Percentiles rank a stretch among this genome's conserved stretches.
Evolutionary conservation across 2,329 filamentous ascomycete genomes (phyloP).

Genomic region (Septoria linicola): DNA sequence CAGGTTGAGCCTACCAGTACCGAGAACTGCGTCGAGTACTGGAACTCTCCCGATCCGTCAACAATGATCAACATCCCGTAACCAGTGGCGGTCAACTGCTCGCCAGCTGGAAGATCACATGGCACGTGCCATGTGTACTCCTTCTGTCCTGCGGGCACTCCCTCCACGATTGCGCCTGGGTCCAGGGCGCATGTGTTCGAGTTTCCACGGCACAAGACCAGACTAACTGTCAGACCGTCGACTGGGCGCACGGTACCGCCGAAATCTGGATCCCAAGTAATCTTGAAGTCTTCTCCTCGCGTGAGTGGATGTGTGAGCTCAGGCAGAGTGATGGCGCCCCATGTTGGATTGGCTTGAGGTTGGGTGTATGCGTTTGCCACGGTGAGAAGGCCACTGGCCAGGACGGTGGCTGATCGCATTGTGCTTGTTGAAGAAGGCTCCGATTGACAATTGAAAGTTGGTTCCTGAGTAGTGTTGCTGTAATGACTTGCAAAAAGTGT

Average conservation of each 20-base stretch:
- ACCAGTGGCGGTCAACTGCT: conserved; percentile 10
- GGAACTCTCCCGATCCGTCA: conserved; percentile 19
- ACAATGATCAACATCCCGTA: conserved; percentile 24
- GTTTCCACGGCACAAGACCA: conserved; percentile 20
- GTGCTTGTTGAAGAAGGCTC: neutral
- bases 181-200: conserved; percentile 14
- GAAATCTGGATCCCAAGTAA: conserved; percentile 17
- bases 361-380: conserved; percentile 15
- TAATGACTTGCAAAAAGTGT: neutral
- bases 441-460: neutral
- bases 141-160: neutral
- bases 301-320: conserved; percentile 15
- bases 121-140: conserved; percentile 16
- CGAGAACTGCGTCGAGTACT: conserved; percentile 23
- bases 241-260: neutral
- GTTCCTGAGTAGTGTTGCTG: neutral
- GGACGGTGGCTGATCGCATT: conserved; percentile 10
- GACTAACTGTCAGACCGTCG: conserved; percentile 10
- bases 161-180: conserved; percentile 8
- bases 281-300: conserved; percentile 11
- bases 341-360: conserved; percentile 11
- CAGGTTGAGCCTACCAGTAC: conserved; percentile 3
- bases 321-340: conserved; percentile 14
- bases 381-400: conserved; percentile 1
- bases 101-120: conserved; percentile 13